Evolutionary conservation across 768 basidiomycete species (phyloP), one percentile per base, ranked within the genome.

Genomic region (Leucosporidium scottii): DNA sequence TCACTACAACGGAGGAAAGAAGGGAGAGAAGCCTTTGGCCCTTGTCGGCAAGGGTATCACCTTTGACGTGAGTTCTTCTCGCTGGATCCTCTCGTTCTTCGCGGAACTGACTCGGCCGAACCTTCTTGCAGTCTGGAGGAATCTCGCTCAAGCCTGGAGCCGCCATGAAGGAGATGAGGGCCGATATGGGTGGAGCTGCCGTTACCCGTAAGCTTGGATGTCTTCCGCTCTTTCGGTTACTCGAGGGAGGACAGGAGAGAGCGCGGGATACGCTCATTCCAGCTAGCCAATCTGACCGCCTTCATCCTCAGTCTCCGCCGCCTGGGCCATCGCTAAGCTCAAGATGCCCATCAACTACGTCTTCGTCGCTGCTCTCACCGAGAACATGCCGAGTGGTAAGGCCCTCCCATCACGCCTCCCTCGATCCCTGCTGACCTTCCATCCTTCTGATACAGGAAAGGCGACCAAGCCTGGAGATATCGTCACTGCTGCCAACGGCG

Each of bases 111-210:
- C 39, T 44, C 39, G 10, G 3, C 48, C 28, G 8, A 20, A 34
- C 13, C 30, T 91, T 90, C 21, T 93, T 93, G 71, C 90, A 93
- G 78, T 85, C 86, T 4, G 90, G 90, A 48, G 70, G 69, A 47
- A 71, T 69, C 65, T 88, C 87, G 67, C 79, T 93, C 78, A 93
- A 93, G 79, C 85, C 88, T n/a, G 76, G 82, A 44, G 82, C 82
- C 44, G 89, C 86, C 68, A 74, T 76, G 75, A 75, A 75, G 65
- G 68, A 70, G 58, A 73, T 74, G 72, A 84, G 89, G 50, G 90
- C 83, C 2, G 90, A 91, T 74, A 92, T 92, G 91, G 91, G 90
- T 83, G 77, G 66, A 78, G 91, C 91, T 7, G 90, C 91, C 2
- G 82, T 87, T 1, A 88, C 92, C 20, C 83, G 39, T 44, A 44